A percentile compares a stretch with the other conserved stretches of the same genome.
Evolutionary conservation across 768 basidiomycete genomes (phyloP).

Genomic region (Pleurotus pulmonarius): DNA sequence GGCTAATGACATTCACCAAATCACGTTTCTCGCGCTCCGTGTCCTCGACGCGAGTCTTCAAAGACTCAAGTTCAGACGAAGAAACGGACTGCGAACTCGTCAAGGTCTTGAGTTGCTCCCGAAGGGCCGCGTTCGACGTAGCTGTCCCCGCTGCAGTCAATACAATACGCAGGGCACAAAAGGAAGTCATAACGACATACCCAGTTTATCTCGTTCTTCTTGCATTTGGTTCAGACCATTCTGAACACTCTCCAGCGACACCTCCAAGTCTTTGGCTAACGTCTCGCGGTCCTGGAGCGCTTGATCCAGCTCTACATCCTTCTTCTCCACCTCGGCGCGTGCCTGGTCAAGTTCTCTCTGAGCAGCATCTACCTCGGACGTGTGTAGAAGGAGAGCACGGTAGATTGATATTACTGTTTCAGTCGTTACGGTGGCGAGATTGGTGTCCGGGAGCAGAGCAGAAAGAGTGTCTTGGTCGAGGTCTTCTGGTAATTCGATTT

Average conservation of each 20-base stretch:
- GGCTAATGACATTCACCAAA: conserved; percentile 76
- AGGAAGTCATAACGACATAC: conserved; percentile 33
- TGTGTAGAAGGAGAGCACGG: conserved; percentile 55
- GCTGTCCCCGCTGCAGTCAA: conserved; percentile 30
- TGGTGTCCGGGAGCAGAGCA: conserved; percentile 56
- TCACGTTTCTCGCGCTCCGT: conserved; percentile 90
- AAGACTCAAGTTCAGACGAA: conserved; percentile 52
- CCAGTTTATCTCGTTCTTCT: conserved; percentile 62
- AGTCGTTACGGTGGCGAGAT: conserved; percentile 51
- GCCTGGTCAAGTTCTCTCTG: conserved; percentile 68
- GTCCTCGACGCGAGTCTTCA: conserved; percentile 65
- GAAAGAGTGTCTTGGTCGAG: conserved; percentile 60
- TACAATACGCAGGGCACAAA: conserved; percentile 6
- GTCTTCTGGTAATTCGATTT: conserved; percentile 59
- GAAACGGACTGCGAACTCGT: conserved; percentile 60
- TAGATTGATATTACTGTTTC: conserved; percentile 64
- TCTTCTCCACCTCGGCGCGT: conserved; percentile 62
- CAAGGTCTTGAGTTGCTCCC: conserved; percentile 53
- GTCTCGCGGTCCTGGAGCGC: conserved; percentile 76
- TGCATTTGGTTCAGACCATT: conserved; percentile 54
- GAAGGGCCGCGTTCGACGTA: conserved; percentile 40
- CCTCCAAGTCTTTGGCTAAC: conserved; percentile 52
- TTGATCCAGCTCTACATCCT: conserved; percentile 83
- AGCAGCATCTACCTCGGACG: conserved; percentile 47
- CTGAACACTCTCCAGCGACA: conserved; percentile 44